Evolutionary conservation across 1,284 basidiomycete genomes (phyloP), one percentile per base, ranked within the genome.

Genomic region (Ceratobasidium sp.): DNA sequence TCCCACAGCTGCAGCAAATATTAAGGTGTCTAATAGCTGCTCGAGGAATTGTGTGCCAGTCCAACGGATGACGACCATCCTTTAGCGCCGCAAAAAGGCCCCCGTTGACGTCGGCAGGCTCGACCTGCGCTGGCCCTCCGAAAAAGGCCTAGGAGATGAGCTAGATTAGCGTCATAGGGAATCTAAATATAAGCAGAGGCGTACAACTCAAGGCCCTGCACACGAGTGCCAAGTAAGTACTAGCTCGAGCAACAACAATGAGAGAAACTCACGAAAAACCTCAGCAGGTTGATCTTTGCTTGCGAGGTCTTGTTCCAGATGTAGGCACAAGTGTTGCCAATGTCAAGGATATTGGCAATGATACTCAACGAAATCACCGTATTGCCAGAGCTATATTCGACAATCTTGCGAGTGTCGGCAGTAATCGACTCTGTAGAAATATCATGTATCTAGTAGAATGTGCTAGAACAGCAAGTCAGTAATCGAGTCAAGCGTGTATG

Each of bases 251-350:
- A n/a, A 3, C 3, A n/a, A 41, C 3, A 41, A 23, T 30, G 2
- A 44, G 38, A n/a, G 55, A 27, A 10, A 57, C 52, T 55, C n/a
- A 69, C 74, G 46, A 76, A 76, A 62, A 76, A 76, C 54, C 74
- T 64, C 52, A 76, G 30, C 20, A 76, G 64, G 8, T 76, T 64
- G 48, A 76, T 76, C 35, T 76, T 76, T 23, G 64, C 50, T 41
- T 41, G n/a, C 20, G 74, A 76, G 23, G 74, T 76, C 41, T 76
- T 67, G 74, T 76, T 76, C 20, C 64, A 76, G 20, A 76, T 76
- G 18, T 76, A 76, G 27, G 74, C 74, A 35, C 64, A 52, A 6
- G 64, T 64, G 30, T 38, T 52, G 48, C 62, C 62, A 7, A 64
- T 64, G 38, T 38, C 64, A 23, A 76, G 64, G 16, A 76, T 76